Base-by-base conservation (phyloP, 192 early-diverging fungal species). In the Coemansia sp. region DNA sequence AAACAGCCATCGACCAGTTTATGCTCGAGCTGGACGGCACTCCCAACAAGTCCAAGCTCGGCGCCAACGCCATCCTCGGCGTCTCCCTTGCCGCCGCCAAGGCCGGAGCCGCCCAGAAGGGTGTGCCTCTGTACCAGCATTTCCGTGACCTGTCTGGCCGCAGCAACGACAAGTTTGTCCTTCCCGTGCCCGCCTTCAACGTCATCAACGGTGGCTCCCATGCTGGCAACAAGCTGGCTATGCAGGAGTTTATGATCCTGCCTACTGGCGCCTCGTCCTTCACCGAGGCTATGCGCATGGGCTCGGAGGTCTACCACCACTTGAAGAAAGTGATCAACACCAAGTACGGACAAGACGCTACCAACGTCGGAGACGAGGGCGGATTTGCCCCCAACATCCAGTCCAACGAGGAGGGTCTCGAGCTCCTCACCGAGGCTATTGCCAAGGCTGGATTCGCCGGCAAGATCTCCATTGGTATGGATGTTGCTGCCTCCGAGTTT, bases 161-260 rank as follows among this genome's bases (percentile, higher is more conserved):
- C 60, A 86, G 88, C 73, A 89, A 88, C 81, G 88, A 89, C 59
- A 90, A 89, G 69, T 92, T 92, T 77, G 91, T 97, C 61, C 89
- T 99, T 60, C 96, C 96, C 23, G 95, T 99, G 23, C 96, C 96
- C 23, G 85, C 91, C 50, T 94, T 99, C 88, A 99, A 99, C 87
- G 95, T 99, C 70, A 95, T 99, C 85, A 99, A 99, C 87, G 96
- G 96, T 74, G 96, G 96, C 61, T 93, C 92, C 60, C 96, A 99
- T 84, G 97, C 97, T 43, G 97, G 97, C 68, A 99, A 99, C 92
- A 97, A 96, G 86, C 89, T 99, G 63, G 97, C 97, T 68, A 96
- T 99, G 95, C 97, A 99, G 83, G 97, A 99, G 84, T 99, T 98
- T 86, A 99, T 99, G 97, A 99, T 99, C 68, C 82, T 97, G 77